Percentiles rank a stretch among this genome's conserved stretches.
These are phyloP conservation scores for Garcia nutans DNA, from an alignment of 345 rosid species.

Conservation along the genomic window DNA sequence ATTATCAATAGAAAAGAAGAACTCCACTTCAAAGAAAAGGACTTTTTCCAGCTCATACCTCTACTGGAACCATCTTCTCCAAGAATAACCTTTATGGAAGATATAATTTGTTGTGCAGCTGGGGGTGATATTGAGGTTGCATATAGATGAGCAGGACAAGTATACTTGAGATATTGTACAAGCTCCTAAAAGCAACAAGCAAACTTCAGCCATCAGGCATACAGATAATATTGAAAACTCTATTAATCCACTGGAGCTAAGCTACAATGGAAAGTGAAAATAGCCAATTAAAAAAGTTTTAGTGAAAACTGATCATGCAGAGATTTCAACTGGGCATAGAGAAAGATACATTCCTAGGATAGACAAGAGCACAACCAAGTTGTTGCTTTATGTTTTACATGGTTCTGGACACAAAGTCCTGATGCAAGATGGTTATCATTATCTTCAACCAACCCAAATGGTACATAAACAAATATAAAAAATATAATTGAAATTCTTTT, in stretches of 20 bases:
- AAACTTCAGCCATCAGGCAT: neutral
- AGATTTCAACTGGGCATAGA: neutral
- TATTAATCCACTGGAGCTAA: neutral
- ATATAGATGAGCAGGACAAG: conserved; percentile 93
- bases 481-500: neutral
- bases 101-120: conserved; percentile 82
- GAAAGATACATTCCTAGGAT: neutral
- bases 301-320: neutral
- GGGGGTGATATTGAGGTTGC: conserved; percentile 96
- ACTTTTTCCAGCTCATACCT: conserved; percentile 73
- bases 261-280: neutral
- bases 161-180: conserved; percentile 63
- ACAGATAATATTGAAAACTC: neutral
- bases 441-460: neutral
- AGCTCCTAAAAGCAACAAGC: conserved; percentile 55
- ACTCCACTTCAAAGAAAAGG: neutral
- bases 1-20: neutral
- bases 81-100: conserved; percentile 81
- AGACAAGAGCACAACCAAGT: neutral
- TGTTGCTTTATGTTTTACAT: neutral
- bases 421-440: neutral
- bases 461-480: neutral
- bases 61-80: conserved; percentile 94
- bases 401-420: neutral
- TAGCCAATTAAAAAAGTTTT: neutral